Evolutionary conservation across 225 moss, liverwort and hornwort genomes (phyloP).

Genomic region (Marchantia paleacea): DNA sequence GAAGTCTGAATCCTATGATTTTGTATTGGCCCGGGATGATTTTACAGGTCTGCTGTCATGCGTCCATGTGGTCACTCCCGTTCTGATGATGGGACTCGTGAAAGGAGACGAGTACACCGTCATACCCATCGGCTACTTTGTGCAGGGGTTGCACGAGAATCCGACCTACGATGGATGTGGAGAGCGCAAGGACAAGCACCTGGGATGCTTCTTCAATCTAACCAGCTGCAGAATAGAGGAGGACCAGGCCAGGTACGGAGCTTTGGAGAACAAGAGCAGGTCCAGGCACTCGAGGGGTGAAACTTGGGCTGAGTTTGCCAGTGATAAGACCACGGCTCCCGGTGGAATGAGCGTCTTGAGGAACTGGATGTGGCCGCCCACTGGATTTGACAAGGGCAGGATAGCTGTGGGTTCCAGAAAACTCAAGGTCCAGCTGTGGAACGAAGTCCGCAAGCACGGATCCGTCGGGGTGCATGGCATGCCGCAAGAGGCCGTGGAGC

Average conservation of each 20-base stretch:
- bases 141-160: not conserved
- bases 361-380: conserved; percentile 2
- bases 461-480: conserved; percentile 16
- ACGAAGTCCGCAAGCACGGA: conserved; percentile 12
- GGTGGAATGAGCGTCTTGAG: conserved; percentile 16
- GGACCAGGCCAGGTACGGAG: conserved; percentile 21
- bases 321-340: not conserved
- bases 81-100: conserved; percentile 25
- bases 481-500: conserved; percentile 13
- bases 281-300: not conserved
- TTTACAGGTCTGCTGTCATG: conserved; percentile 35
- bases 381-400: not conserved
- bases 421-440: conserved; percentile 4
- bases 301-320: not conserved
- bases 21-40: not conserved
- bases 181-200: conserved; percentile 3
- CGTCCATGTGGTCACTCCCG: conserved; percentile 22
- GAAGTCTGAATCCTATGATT: not conserved
- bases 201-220: conserved; percentile 38
- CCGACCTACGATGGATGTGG: conserved; percentile 40
- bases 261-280: not conserved
- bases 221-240: conserved; percentile 26
- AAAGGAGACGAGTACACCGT: conserved; percentile 24
- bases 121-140: conserved; percentile 12
- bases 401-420: not conserved